Percentiles rank a stretch among this genome's conserved stretches.
These are phyloP conservation scores for Chrysoporthe puriensis DNA, from an alignment of 2,329 filamentous ascomycete genomes.

Conservation along the genomic window DNA sequence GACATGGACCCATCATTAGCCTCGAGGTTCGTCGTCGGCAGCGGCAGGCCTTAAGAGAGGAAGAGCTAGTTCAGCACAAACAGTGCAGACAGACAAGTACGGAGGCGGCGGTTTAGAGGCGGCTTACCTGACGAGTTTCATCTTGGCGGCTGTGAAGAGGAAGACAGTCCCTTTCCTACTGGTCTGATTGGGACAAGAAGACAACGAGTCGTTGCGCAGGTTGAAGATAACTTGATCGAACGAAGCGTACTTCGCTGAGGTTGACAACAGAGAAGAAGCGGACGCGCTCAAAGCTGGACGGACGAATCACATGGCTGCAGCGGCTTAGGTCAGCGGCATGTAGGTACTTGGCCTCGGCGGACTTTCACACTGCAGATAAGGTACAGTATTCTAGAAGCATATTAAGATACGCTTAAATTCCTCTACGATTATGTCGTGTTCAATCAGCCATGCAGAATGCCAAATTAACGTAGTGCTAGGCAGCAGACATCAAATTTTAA, in stretches of 20 bases:
- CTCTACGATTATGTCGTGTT: not conserved
- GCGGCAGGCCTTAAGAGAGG: conserved; percentile 24
- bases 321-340: conserved; percentile 17
- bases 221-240: conserved; percentile 3
- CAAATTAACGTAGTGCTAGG: conserved; percentile 3
- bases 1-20: conserved; percentile 38
- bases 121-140: conserved; percentile 97
- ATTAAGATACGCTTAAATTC: not conserved
- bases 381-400: conserved; percentile 1
- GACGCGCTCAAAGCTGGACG: conserved; percentile 26
- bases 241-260: not conserved
- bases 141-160: conserved; percentile 52
- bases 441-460: not conserved
- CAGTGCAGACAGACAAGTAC: conserved; percentile 20
- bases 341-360: not conserved
- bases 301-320: conserved; percentile 10
- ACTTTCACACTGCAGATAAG: not conserved
- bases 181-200: not conserved
- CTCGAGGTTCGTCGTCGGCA: conserved; percentile 31
- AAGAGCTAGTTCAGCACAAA: conserved; percentile 39
- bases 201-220: conserved; percentile 5
- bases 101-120: conserved; percentile 30
- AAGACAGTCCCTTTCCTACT: not conserved
- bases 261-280: conserved; percentile 9
- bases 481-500: not conserved